These are phyloP conservation scores for Globisporangium paddicum DNA, from an alignment of 352 stramenopile species.

Conservation along the genomic window DNA sequence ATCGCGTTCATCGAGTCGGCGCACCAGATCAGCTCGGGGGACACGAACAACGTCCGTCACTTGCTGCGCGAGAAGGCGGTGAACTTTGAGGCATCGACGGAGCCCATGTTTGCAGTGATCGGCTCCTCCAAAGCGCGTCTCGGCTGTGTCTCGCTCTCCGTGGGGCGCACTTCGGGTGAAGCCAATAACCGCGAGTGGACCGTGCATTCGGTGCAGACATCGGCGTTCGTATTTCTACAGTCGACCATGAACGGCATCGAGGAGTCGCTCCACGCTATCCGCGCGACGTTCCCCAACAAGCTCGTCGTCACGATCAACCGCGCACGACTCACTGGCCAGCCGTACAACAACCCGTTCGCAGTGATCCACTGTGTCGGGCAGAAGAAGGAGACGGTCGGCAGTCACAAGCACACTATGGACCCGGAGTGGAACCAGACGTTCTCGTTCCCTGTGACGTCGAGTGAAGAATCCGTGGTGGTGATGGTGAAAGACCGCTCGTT, in stretches of 20 bases:
- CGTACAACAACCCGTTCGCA: slow-evolving; percentile 86
- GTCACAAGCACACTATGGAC: slow-evolving; percentile 88
- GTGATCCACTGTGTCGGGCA: slow-evolving; percentile 75
- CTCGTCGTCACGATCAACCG: slow-evolving; percentile 88
- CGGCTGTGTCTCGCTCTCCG: slow-evolving; percentile 71
- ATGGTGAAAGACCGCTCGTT: slow-evolving; percentile 75
- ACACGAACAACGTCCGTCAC: slow-evolving; percentile 43
- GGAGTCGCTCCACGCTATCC: slow-evolving; percentile 68
- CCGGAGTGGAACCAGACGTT: slow-evolving; percentile 90
- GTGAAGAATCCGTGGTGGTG: slow-evolving; percentile 58
- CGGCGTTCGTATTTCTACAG: slow-evolving; percentile 84
- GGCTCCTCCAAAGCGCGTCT: slow-evolving; percentile 63
- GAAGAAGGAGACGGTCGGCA: slow-evolving; percentile 86
- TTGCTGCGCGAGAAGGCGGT: slow-evolving; percentile 66
- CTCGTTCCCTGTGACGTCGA: slow-evolving; percentile 81
- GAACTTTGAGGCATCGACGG: slow-evolving; percentile 79
- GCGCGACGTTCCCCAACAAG: slow-evolving; percentile 85
- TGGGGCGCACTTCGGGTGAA: slow-evolving; percentile 66
- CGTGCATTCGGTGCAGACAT: slow-evolving; percentile 83
- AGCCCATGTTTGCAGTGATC: slow-evolving; percentile 85
- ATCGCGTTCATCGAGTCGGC: slow-evolving; percentile 85
- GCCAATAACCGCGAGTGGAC: slow-evolving; percentile 77
- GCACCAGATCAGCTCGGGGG: slow-evolving; percentile 60
- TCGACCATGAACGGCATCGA: slow-evolving; percentile 72
- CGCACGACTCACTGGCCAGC: slow-evolving; percentile 72